Conservation (phyloP, 257 asterid species). For the Nicotiana noctiflora region DNA sequence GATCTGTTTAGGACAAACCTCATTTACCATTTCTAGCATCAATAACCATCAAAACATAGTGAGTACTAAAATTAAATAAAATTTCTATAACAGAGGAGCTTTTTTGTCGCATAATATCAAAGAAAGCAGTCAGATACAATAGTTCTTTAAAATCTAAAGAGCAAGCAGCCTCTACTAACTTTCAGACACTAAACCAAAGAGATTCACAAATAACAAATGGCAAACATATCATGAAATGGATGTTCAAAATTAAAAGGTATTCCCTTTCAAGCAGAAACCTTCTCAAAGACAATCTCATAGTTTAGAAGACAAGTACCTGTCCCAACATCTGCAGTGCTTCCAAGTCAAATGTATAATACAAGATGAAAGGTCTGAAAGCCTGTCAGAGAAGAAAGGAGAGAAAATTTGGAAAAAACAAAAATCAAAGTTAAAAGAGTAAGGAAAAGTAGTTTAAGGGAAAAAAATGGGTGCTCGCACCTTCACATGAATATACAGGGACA, state of each 20-base stretch:
- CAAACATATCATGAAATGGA: neutral
- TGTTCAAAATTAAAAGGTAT: neutral
- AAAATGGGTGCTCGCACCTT: neutral
- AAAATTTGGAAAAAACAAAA: neutral
- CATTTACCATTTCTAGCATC: slow-evolving; percentile 1
- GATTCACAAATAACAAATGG: neutral
- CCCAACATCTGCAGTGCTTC: slow-evolving; percentile 27
- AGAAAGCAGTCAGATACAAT: neutral
- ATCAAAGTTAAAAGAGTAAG: neutral
- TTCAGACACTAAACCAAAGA: neutral
- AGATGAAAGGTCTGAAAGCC: slow-evolving; percentile 64
- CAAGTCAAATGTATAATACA: slow-evolving; percentile 58
- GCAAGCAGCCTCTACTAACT: neutral
- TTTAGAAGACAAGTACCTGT: slow-evolving; percentile 20
- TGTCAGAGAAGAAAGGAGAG: slow-evolving; percentile 10
- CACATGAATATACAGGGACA: neutral
- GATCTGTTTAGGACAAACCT: neutral
- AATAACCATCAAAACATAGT: neutral
- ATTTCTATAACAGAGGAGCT: neutral
- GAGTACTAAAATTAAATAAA: neutral
- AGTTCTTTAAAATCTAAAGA: neutral
- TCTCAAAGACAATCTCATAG: neutral
- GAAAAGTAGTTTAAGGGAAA: neutral
- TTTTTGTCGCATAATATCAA: neutral
- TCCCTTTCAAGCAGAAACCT: neutral